These are phyloP conservation scores for Pezicula carpinea DNA, from an alignment of 2,329 filamentous ascomycete species.

Conservation along the genomic window DNA sequence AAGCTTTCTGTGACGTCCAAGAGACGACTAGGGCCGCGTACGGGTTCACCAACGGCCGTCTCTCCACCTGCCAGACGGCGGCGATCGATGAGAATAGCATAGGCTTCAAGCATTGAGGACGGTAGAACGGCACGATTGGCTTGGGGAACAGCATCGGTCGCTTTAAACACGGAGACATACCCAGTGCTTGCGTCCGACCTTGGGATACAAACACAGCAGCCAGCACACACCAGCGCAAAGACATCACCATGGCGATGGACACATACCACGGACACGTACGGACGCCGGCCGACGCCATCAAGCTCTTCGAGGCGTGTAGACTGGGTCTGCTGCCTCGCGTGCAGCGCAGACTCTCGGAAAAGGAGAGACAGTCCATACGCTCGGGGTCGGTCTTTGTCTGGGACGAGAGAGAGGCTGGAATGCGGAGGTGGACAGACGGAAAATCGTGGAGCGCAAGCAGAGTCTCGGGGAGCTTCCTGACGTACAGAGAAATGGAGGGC, in stretches of 20 bases:
- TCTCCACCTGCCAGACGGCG: neutral
- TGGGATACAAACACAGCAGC: neutral
- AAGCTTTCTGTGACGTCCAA: conserved; percentile 17
- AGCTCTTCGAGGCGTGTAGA: conserved; percentile 95
- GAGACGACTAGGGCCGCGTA: conserved; percentile 7
- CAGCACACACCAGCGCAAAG: neutral
- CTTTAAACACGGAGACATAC: neutral
- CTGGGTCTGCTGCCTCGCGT: conserved; percentile 86
- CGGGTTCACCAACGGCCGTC: conserved; percentile 6
- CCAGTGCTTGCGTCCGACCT: neutral
- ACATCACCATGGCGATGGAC: conserved; percentile 62
- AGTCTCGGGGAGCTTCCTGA: conserved; percentile 94
- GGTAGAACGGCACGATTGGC: neutral
- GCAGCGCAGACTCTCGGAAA: conserved; percentile 93
- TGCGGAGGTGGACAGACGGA: conserved; percentile 97
- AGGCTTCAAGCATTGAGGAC: neutral
- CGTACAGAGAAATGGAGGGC: conserved; percentile 98
- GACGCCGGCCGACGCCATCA: conserved; percentile 94
- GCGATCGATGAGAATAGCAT: neutral
- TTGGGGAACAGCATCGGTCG: neutral
- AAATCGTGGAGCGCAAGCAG: conserved; percentile 99
- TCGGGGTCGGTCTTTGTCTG: conserved; percentile 99
- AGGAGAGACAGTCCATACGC: conserved; percentile 92
- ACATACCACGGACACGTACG: conserved; percentile 94
- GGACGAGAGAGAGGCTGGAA: conserved; percentile 97